These are phyloP conservation scores for Candida ipomoeae DNA, from an alignment of 805 yeast species.

Conservation along the genomic window DNA sequence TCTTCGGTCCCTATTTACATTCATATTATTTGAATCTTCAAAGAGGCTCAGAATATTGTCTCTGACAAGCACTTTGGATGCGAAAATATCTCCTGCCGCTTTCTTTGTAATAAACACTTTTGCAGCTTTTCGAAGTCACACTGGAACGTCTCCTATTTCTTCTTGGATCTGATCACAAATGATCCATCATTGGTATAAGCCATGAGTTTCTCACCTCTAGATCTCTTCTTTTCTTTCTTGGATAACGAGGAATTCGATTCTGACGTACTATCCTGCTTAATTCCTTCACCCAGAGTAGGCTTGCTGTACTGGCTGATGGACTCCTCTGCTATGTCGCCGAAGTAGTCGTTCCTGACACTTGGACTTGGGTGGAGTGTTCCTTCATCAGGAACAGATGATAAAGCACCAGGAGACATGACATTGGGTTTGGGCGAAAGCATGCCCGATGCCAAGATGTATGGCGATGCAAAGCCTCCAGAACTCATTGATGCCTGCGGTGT, in stretches of 20 bases:
- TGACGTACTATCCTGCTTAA: slow-evolving; percentile 1
- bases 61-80: no score
- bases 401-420: slow-evolving; percentile 2
- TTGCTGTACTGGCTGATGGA: background rate
- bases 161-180: slow-evolving; percentile 34
- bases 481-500: slow-evolving; percentile 31
- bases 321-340: slow-evolving; percentile 6
- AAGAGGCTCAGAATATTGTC: background rate
- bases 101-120: no score
- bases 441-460: slow-evolving; percentile 64
- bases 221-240: slow-evolving; percentile 6
- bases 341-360: slow-evolving; percentile 11
- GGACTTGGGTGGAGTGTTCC: slow-evolving; percentile 11
- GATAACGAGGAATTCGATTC: slow-evolving; percentile 1
- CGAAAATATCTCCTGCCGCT: no score
- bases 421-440: slow-evolving; percentile 46
- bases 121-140: no score
- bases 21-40: background rate
- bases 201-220: slow-evolving; percentile 30
- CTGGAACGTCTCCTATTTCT: slow-evolving; percentile 7
- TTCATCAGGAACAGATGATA: slow-evolving; percentile 1
- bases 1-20: background rate
- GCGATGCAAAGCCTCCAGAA: slow-evolving; percentile 57
- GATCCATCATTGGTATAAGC: slow-evolving; percentile 41
- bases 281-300: background rate